Conservation (phyloP, 1,139 yeast species). For the Candida glucosophila region DNA sequence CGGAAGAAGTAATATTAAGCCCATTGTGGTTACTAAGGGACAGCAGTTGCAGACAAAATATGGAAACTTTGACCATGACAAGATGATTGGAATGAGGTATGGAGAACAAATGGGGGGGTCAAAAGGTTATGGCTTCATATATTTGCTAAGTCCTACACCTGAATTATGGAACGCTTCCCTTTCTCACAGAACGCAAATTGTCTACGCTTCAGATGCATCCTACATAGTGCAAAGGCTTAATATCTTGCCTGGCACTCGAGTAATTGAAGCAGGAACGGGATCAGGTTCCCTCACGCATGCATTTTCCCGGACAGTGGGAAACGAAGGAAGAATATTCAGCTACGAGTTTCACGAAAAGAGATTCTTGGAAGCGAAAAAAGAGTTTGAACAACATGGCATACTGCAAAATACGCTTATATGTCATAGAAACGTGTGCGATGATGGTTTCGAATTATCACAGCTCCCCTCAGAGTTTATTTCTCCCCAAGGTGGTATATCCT, state of each 20-base stretch:
- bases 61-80: constrained; percentile 77
- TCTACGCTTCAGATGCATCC: constrained; percentile 91
- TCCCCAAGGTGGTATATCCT: constrained; percentile 32
- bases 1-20: constrained; percentile 71
- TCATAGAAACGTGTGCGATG: constrained; percentile 86
- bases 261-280: constrained; percentile 97
- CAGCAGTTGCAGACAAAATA: constrained; percentile 71
- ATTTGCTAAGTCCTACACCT: constrained; percentile 83
- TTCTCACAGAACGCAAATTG: constrained; percentile 97
- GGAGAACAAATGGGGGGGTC: constrained; percentile 84
- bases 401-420: constrained; percentile 47
- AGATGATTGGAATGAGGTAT: constrained; percentile 72
- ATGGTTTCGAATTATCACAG: constrained; percentile 59
- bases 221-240: constrained; percentile 78
- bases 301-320: constrained; percentile 69
- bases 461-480: constrained; percentile 23
- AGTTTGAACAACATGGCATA: constrained; percentile 68
- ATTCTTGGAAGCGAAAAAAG: constrained; percentile 67
- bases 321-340: constrained; percentile 60
- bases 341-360: constrained; percentile 90
- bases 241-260: constrained; percentile 65
- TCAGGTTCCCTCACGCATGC: constrained; percentile 95
- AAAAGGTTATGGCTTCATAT: constrained; percentile 79
- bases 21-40: constrained; percentile 53
- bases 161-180: constrained; percentile 92